A percentile compares a stretch with the other conserved stretches of the same genome.
Conservation (phyloP, 768 basidiomycete species). For the Tricholomella constricta region DNA sequence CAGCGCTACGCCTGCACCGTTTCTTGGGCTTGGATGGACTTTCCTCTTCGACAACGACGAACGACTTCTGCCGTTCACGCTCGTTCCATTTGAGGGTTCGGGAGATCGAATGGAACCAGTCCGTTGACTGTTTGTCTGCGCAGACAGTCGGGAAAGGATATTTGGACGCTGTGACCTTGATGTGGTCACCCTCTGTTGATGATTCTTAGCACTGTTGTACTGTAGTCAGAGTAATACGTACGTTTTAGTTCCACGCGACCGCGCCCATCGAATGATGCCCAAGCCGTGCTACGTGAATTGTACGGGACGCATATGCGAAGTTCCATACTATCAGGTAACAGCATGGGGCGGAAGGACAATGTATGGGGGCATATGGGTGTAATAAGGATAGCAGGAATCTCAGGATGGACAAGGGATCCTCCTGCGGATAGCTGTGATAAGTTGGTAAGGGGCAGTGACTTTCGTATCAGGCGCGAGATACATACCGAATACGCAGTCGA, state of each 20-base stretch:
- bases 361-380: slow-evolving; percentile 99
- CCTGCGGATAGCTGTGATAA: slow-evolving; percentile 80
- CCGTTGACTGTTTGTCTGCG: slow-evolving; percentile 94
- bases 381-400: slow-evolving; percentile 94
- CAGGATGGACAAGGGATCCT: slow-evolving; percentile 96
- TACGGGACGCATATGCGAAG: slow-evolving; percentile 98
- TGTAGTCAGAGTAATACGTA: slow-evolving; percentile 42
- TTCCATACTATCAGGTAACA: slow-evolving; percentile 98
- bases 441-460: slow-evolving; percentile 7
- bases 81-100: slow-evolving; percentile 99
- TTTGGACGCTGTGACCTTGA: slow-evolving; percentile 95
- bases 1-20: slow-evolving; percentile 19
- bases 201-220: slow-evolving; percentile 12
- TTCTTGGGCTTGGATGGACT: slow-evolving; percentile 50
- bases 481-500: slow-evolving; percentile 97
- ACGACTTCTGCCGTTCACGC: slow-evolving; percentile 96
- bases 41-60: slow-evolving; percentile 97
- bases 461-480: not conserved
- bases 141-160: slow-evolving; percentile 99
- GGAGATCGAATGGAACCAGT: slow-evolving; percentile 98
- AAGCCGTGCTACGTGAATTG: slow-evolving; percentile 96
- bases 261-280: slow-evolving; percentile 98
- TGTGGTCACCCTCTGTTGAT: slow-evolving; percentile 92
- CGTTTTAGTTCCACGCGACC: slow-evolving; percentile 96
- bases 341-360: slow-evolving; percentile 97